Percentiles rank a stretch among this genome's conserved stretches.
Evolutionary conservation across 306 rosid genomes (phyloP).

Genomic region (Sesbania bispinosa): DNA sequence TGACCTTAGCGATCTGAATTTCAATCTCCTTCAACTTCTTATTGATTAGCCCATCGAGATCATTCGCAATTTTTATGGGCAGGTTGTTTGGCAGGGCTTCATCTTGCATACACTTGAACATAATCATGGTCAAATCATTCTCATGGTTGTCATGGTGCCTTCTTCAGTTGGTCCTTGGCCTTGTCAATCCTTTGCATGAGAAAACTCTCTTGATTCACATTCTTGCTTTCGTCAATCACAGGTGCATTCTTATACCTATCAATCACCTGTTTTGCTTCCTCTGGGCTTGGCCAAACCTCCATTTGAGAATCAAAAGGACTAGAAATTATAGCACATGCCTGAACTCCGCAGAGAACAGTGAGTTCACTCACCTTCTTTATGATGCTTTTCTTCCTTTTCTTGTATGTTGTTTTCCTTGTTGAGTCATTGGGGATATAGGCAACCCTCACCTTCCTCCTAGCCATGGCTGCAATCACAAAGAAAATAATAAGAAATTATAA

Average conservation of each 20-base stretch:
- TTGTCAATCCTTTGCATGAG: conserved; percentile 19
- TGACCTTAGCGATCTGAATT: not conserved
- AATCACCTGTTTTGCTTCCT: conserved; percentile 7
- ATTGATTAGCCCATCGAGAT: conserved; percentile 30
- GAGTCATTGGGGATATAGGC: conserved; percentile 34
- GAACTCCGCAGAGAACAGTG: conserved; percentile 50
- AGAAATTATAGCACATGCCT: conserved; percentile 53
- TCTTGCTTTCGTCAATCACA: conserved; percentile 13
- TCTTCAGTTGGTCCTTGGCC: conserved; percentile 11
- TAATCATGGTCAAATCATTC: conserved; percentile 17
- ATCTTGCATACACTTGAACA: conserved; percentile 28
- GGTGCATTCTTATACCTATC: not conserved
- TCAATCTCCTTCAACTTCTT: conserved; percentile 19
- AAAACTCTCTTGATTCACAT: conserved; percentile 32
- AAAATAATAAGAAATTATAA: not conserved
- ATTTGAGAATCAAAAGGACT: conserved; percentile 42
- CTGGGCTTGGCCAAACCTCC: conserved; percentile 48
- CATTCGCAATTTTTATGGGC: conserved; percentile 24
- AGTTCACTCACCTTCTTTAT: conserved; percentile 57
- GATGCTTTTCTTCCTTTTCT: conserved; percentile 64
- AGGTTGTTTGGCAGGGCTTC: conserved; percentile 11
- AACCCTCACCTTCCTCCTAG: conserved; percentile 53
- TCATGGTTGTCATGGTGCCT: not conserved
- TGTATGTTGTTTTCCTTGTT: conserved; percentile 52
- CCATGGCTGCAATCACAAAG: conserved; percentile 27